These are phyloP conservation scores for Blastobotrys buckinghamii DNA, from an alignment of 1,139 yeast species.

Conservation along the genomic window DNA sequence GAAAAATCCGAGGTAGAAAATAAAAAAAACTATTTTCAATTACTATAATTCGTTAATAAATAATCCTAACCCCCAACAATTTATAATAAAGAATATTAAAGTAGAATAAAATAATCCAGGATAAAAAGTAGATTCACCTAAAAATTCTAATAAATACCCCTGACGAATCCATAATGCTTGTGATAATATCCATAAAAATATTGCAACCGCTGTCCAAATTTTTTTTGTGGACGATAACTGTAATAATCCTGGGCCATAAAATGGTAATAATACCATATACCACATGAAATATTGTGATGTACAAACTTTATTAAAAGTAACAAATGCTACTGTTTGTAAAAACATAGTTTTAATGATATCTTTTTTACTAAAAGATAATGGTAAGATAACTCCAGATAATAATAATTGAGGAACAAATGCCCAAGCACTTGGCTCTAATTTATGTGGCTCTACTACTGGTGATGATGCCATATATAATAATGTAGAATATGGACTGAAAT, in stretches of 20 bases:
- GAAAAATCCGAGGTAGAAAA: slow-evolving; percentile 16
- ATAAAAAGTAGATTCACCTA: slow-evolving; percentile 63
- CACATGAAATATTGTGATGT: slow-evolving; percentile 89
- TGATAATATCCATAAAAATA: slow-evolving; percentile 56
- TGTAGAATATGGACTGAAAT: slow-evolving; percentile 82
- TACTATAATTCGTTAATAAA: slow-evolving; percentile 12
- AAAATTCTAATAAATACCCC: slow-evolving; percentile 77
- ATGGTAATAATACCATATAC: slow-evolving; percentile 81
- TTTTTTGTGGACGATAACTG: not conserved
- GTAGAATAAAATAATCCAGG: slow-evolving; percentile 57
- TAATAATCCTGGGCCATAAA: slow-evolving; percentile 36
- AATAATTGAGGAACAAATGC: slow-evolving; percentile 83
- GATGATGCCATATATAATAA: slow-evolving; percentile 50
- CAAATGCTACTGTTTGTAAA: slow-evolving; percentile 87
- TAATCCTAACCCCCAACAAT: slow-evolving; percentile 54
- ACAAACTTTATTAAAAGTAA: slow-evolving; percentile 86
- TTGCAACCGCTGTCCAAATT: slow-evolving; percentile 28
- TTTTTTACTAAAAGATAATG: slow-evolving; percentile 48
- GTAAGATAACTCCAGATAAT: slow-evolving; percentile 54
- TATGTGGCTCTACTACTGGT: slow-evolving; percentile 18
- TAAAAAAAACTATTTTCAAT: slow-evolving; percentile 4
- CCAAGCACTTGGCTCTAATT: slow-evolving; percentile 26
- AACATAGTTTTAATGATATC: slow-evolving; percentile 63
- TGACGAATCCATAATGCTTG: slow-evolving; percentile 76
- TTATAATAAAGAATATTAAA: slow-evolving; percentile 59